These are phyloP conservation scores for Septoria linicola DNA, from an alignment of 2,329 filamentous ascomycete genomes.

Conservation along the genomic window DNA sequence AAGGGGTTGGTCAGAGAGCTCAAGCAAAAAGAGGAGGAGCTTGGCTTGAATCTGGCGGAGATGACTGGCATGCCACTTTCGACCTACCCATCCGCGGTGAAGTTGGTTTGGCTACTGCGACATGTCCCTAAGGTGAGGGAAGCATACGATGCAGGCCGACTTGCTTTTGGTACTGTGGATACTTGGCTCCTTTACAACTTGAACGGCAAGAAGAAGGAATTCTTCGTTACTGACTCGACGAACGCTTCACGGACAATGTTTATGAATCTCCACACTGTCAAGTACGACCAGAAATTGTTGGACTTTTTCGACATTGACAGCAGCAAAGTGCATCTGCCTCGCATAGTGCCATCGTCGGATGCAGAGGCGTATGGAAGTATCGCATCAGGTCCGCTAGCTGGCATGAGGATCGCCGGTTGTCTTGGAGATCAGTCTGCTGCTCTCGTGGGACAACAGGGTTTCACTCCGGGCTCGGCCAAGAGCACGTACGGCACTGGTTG, in stretches of 20 bases:
- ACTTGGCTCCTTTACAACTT: slow-evolving; percentile 84
- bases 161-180: slow-evolving; percentile 88
- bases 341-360: slow-evolving; percentile 79
- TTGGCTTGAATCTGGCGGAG: slow-evolving; percentile 58
- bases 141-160: slow-evolving; percentile 73
- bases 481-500: slow-evolving; percentile 91
- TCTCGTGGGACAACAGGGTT: slow-evolving; percentile 69
- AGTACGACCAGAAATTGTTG: slow-evolving; percentile 77
- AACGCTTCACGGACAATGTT: slow-evolving; percentile 94
- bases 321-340: slow-evolving; percentile 70
- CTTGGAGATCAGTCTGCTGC: slow-evolving; percentile 85
- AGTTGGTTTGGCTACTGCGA: slow-evolving; percentile 79
- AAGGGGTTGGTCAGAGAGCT: slow-evolving; percentile 73
- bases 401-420: slow-evolving; percentile 73
- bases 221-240: slow-evolving; percentile 81
- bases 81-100: slow-evolving; percentile 84
- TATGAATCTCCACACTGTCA: slow-evolving; percentile 77
- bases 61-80: slow-evolving; percentile 80
- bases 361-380: slow-evolving; percentile 70
- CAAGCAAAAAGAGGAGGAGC: slow-evolving; percentile 65
- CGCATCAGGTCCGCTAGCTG: slow-evolving; percentile 63
- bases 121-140: slow-evolving; percentile 68
- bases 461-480: slow-evolving; percentile 78
- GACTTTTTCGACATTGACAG: slow-evolving; percentile 77
- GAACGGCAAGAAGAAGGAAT: slow-evolving; percentile 65